Evolutionary conservation across 1,284 basidiomycete species (phyloP), one percentile per base, ranked within the genome.

Genomic region (Polyporus tsugae): DNA sequence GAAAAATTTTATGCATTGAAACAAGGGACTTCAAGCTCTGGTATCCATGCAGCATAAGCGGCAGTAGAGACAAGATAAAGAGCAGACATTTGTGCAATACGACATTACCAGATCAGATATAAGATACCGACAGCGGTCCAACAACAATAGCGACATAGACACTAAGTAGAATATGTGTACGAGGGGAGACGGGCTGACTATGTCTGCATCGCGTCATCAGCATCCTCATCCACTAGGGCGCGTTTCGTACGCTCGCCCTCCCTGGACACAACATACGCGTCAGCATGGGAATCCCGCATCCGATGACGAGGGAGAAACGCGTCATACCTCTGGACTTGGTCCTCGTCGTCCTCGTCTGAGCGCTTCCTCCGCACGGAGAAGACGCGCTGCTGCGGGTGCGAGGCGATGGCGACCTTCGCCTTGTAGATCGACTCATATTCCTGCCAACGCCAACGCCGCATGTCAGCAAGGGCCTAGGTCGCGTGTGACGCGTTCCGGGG

Each of bases 341-440:
- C 91, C 25, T 92, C 90, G 17, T 90, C 89, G 25, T 91, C 90
- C 33, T 83, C 82, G 19, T 89, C 87, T 42, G 82, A 84, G 55
- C 91, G 84, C 78, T 94, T 93, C 75, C 92, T 85, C 65, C 91
- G 84, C 35, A 85, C 78, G 17, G 84, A 82, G 13, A 80, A 79
- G 63, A 84, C 80, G 62, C 82, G 81, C 46, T 70, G 71, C 38
- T 75, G 74, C 36, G 90, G 89, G 74, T 87, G 90, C 10, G 83
- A 79, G 6, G 87, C 87, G 33, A 92, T 84, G 1, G 91, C 90
- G n/a, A 86, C 81, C 67, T 83, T 88, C 17, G 93, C 93, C 75
- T 87, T 90, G 78, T 94, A 95, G 74, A 97, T 96, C 5, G 94
- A 92, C 79, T 96, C 94, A 73, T 96, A 97, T 82, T 96, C 93